Conservation (phyloP, 352 stramenopile genomes). For the Phytophthora pisi region DNA sequence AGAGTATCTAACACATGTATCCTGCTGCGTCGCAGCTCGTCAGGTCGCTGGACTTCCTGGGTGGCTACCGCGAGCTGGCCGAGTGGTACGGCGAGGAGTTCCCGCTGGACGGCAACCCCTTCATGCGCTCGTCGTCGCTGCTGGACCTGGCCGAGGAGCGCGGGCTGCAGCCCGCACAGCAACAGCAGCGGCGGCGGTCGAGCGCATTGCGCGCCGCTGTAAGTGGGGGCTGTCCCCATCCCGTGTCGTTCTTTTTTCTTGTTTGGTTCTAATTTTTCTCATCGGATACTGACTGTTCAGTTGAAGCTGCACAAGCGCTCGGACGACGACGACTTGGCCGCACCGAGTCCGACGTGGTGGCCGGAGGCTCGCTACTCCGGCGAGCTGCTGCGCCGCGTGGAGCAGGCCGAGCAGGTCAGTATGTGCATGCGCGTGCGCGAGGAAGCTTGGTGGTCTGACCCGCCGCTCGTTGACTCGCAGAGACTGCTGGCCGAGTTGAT, state of each 20-base stretch:
- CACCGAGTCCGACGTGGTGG: constrained; percentile 57
- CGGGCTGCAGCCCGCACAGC: constrained; percentile 24
- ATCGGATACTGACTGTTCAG: constrained; percentile 23
- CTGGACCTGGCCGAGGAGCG: constrained; percentile 50
- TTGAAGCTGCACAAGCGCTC: constrained; percentile 40
- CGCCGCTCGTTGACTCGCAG: not conserved
- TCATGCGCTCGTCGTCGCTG: constrained; percentile 59
- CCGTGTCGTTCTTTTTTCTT: not conserved
- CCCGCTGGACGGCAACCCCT: constrained; percentile 66
- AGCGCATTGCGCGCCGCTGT: constrained; percentile 45
- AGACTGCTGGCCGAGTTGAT: constrained; percentile 10
- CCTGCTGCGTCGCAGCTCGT: constrained; percentile 36
- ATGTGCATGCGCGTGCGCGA: not conserved
- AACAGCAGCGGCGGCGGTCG: constrained; percentile 1
- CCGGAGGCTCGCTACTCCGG: constrained; percentile 49
- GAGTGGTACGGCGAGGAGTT: constrained; percentile 85
- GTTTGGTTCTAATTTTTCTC: constrained; percentile 14
- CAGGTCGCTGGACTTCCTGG: constrained; percentile 59
- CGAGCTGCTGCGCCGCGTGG: constrained; percentile 43
- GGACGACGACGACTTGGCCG: not conserved
- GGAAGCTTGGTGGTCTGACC: not conserved
- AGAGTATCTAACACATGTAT: constrained; percentile 19
- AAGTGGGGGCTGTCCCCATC: not conserved
- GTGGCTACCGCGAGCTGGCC: constrained; percentile 33
- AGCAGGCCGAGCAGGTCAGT: constrained; percentile 45